phyloP scores from a whole-genome alignment of 2,329 filamentous ascomycete genomes.

The Westerdykella sp. region DNA sequence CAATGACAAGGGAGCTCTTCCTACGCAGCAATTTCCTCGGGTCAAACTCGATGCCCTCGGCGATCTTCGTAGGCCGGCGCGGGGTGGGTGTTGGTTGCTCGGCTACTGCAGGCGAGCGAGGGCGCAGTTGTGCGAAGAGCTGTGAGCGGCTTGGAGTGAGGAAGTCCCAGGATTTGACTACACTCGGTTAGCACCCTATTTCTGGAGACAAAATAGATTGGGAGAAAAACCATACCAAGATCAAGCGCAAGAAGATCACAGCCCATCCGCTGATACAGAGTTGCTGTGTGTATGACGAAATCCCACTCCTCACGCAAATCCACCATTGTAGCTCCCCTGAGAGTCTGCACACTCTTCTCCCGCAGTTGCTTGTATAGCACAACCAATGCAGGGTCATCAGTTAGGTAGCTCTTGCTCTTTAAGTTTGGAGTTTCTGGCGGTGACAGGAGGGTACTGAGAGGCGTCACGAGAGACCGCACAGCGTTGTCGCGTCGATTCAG shows the following conservation, averaged over 20 bases:
- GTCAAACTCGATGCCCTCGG: constrained; percentile 41
- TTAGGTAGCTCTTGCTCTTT: constrained; percentile 71
- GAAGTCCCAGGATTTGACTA: constrained; percentile 78
- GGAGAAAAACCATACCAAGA: constrained; percentile 51
- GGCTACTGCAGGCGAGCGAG: constrained; percentile 22
- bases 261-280: constrained; percentile 83
- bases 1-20: constrained; percentile 72
- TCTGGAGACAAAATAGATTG: not conserved
- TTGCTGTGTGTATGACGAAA: constrained; percentile 80
- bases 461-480: constrained; percentile 74
- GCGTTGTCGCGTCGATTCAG: constrained; percentile 75
- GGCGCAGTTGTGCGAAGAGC: constrained; percentile 11
- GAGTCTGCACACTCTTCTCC: constrained; percentile 72
- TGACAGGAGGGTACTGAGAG: constrained; percentile 67
- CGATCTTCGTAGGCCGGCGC: constrained; percentile 21
- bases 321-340: constrained; percentile 77
- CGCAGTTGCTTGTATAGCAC: constrained; percentile 82
- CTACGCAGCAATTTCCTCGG: constrained; percentile 63
- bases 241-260: constrained; percentile 86
- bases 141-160: constrained; percentile 42
- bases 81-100: constrained; percentile 16
- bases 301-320: constrained; percentile 76
- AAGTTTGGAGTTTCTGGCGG: constrained; percentile 63
- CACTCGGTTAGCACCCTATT: constrained; percentile 7
- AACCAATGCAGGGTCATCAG: constrained; percentile 84